phyloP scores from a whole-genome alignment of 2,329 filamentous ascomycete species.

The Aureobasidium sp. region DNA sequence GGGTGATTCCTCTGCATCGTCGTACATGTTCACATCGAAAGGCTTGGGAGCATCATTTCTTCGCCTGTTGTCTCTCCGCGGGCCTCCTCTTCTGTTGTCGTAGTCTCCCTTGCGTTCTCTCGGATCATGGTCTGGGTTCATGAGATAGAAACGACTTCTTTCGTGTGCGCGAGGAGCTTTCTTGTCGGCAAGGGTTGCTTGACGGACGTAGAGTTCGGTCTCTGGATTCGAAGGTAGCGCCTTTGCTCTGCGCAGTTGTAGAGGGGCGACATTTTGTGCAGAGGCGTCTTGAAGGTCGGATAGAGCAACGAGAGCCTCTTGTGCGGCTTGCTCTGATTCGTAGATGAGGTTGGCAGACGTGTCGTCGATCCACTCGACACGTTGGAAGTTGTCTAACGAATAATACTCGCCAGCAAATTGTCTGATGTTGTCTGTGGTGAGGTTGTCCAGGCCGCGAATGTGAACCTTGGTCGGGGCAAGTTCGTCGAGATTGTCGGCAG shows the following conservation, averaged over 20 bases:
- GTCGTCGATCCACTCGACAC: constrained; percentile 93
- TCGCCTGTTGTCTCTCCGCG: constrained; percentile 51
- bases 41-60: constrained; percentile 31
- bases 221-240: constrained; percentile 61
- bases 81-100: constrained; percentile 34
- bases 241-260: constrained; percentile 65
- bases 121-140: constrained; percentile 83
- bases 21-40: constrained; percentile 76
- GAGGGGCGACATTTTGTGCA: constrained; percentile 30
- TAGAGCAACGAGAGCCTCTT: constrained; percentile 47
- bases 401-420: constrained; percentile 62
- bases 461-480: constrained; percentile 62
- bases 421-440: constrained; percentile 75
- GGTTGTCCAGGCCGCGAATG: constrained; percentile 70
- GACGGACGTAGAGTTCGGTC: constrained; percentile 61
- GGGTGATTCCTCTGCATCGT: constrained; percentile 54
- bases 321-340: constrained; percentile 46
- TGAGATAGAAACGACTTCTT: constrained; percentile 82
- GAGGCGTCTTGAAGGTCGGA: constrained; percentile 19
- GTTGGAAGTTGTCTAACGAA: constrained; percentile 46
- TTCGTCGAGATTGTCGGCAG: constrained; percentile 25
- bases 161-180: constrained; percentile 73
- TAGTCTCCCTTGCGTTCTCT: constrained; percentile 51
- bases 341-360: constrained; percentile 83
- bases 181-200: constrained; percentile 66